A percentile compares a stretch with the other conserved stretches of the same genome.
phyloP scores from a whole-genome alignment of 2,329 filamentous ascomycete species.

The Eurotiales sp. region DNA sequence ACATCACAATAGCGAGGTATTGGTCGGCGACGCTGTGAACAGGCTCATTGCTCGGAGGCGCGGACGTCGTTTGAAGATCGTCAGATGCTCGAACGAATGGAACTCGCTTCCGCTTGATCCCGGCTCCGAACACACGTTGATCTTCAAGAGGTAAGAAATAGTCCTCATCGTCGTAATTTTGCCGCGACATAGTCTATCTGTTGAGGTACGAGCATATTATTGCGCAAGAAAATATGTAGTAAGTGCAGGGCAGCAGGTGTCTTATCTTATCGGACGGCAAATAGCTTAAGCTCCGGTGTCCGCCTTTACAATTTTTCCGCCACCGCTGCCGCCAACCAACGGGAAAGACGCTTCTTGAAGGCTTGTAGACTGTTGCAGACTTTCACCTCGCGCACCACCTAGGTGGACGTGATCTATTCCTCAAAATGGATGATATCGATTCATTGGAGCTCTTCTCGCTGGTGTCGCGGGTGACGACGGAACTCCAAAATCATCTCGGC shows the following conservation, averaged over 20 bases:
- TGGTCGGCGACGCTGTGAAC: conserved; percentile 33
- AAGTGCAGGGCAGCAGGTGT: neutral
- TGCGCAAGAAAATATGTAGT: neutral
- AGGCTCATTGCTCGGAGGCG: conserved; percentile 16
- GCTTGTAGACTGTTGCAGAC: neutral
- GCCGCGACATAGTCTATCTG: neutral
- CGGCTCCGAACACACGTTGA: conserved; percentile 59
- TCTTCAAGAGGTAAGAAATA: conserved; percentile 57
- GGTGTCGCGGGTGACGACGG: conserved; percentile 89
- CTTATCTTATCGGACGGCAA: conserved; percentile 15
- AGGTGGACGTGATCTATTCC: conserved; percentile 2
- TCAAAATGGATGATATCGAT: conserved; percentile 81
- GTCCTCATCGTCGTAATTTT: conserved; percentile 48
- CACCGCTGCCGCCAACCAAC: conserved; percentile 8
- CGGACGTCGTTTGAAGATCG: conserved; percentile 20
- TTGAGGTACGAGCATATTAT: neutral
- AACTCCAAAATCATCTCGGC: conserved; percentile 90
- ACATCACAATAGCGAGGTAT: conserved; percentile 48
- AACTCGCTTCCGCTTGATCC: conserved; percentile 59
- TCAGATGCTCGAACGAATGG: conserved; percentile 55
- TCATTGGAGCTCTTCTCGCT: conserved; percentile 90
- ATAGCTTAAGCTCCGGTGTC: neutral
- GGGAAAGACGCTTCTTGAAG: neutral
- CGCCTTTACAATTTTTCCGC: conserved; percentile 14
- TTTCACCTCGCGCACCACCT: conserved; percentile 3